Percentiles rank a stretch among this genome's conserved stretches.
These are phyloP conservation scores for Nigrospora oryzae DNA, from an alignment of 2,329 filamentous ascomycete genomes.

Conservation along the genomic window DNA sequence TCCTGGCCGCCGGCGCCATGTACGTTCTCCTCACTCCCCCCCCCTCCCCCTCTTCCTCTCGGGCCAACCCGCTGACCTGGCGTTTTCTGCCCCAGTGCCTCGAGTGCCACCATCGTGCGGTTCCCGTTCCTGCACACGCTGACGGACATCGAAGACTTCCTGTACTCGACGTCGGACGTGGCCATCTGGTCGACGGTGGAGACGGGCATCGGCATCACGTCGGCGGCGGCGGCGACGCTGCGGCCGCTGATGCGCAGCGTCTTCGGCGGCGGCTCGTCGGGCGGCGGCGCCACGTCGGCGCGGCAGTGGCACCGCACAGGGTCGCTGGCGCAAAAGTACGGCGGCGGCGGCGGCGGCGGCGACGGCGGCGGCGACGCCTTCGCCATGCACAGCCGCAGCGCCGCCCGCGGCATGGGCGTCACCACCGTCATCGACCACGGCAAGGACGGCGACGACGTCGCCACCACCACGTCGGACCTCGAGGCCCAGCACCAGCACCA, in stretches of 20 bases:
- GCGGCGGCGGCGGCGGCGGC: background rate
- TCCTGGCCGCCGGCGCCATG: constrained; percentile 26
- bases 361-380: constrained; percentile 2
- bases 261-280: constrained; percentile 7
- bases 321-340: background rate
- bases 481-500: constrained; percentile 4
- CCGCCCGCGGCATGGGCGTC: constrained; percentile 4
- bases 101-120: constrained; percentile 32
- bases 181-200: constrained; percentile 38
- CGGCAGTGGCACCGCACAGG: constrained; percentile 5
- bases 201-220: constrained; percentile 30
- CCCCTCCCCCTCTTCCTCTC: background rate
- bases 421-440: constrained; percentile 8
- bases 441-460: constrained; percentile 1
- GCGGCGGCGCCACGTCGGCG: constrained; percentile 3
- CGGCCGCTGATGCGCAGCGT: constrained; percentile 21
- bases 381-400: constrained; percentile 5
- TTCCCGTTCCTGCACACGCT: constrained; percentile 30
- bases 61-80: background rate
- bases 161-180: constrained; percentile 32
- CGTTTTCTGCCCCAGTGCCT: constrained; percentile 17
- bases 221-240: constrained; percentile 29
- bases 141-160: constrained; percentile 27
- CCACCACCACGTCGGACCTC: background rate
- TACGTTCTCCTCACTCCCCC: constrained; percentile 11